These are phyloP conservation scores for Paraconiothyrium brasiliense DNA, from an alignment of 2,329 filamentous ascomycete species.

Conservation along the genomic window DNA sequence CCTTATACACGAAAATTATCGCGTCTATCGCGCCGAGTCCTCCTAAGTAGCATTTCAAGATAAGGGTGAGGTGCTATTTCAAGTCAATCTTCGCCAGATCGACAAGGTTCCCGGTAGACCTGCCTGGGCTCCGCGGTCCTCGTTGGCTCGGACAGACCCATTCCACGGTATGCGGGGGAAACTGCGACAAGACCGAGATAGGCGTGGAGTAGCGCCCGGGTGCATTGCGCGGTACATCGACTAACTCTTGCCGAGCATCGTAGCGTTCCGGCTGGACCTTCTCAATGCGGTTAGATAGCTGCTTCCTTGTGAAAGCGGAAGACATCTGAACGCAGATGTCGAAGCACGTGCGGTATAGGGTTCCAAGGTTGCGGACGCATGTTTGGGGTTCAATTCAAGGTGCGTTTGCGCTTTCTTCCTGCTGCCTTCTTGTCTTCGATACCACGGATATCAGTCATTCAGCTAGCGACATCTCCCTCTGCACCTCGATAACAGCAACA, in stretches of 20 bases:
- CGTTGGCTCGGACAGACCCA: neutral
- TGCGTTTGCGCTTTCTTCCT: neutral
- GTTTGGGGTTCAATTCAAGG: neutral
- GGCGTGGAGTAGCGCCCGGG: neutral
- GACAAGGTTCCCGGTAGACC: neutral
- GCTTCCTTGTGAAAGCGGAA: neutral
- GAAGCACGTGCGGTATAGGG: neutral
- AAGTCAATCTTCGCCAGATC: neutral
- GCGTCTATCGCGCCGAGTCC: neutral
- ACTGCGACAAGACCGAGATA: neutral
- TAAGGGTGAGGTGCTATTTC: neutral
- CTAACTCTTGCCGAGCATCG: neutral
- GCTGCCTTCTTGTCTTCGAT: neutral
- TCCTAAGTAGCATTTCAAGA: neutral
- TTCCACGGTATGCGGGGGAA: neutral
- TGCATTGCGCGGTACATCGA: neutral
- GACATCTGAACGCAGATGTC: neutral
- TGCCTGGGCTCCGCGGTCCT: neutral
- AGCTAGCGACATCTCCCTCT: too few relatives aligned
- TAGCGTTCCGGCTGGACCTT: neutral
- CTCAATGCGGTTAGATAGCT: neutral
- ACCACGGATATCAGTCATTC: neutral
- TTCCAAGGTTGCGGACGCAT: neutral
- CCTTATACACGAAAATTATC: neutral
- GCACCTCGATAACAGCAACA: too few relatives aligned